A percentile compares a stretch with the other conserved stretches of the same genome.
Evolutionary conservation across 2,329 filamentous ascomycete genomes (phyloP).

Genomic region (Rutstroemia sp.): DNA sequence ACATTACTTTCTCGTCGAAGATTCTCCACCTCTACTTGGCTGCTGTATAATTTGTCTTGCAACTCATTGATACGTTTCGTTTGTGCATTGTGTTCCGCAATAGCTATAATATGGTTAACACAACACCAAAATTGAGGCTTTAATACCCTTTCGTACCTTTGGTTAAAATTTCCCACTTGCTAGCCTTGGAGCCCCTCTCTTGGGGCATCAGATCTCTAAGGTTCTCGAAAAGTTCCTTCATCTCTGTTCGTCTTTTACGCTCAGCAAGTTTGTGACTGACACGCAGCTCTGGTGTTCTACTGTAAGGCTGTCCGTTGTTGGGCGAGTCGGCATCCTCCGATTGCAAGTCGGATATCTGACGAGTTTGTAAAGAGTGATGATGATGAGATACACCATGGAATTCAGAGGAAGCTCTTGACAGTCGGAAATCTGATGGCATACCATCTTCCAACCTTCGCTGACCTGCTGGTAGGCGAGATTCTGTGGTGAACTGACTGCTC

Average conservation of each 20-base stretch:
- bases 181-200: constrained; percentile 75
- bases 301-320: constrained; percentile 65
- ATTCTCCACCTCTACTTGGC: constrained; percentile 36
- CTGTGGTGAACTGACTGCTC: constrained; percentile 71
- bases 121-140: neutral
- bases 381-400: constrained; percentile 43
- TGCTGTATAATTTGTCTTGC: constrained; percentile 25
- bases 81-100: constrained; percentile 54
- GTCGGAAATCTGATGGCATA: constrained; percentile 34
- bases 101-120: constrained; percentile 38
- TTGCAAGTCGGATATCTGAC: constrained; percentile 60
- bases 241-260: constrained; percentile 75
- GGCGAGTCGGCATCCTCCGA: constrained; percentile 47
- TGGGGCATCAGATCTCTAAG: constrained; percentile 72
- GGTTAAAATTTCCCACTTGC: constrained; percentile 83
- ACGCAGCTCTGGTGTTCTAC: constrained; percentile 71
- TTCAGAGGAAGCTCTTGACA: constrained; percentile 45
- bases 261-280: constrained; percentile 83
- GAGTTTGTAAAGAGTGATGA: constrained; percentile 71
- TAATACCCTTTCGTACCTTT: constrained; percentile 53
- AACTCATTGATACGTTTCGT: constrained; percentile 27
- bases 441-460: constrained; percentile 66
- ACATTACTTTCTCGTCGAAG: constrained; percentile 38
- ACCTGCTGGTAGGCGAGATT: constrained; percentile 63
- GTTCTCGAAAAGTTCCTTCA: constrained; percentile 82